These are phyloP conservation scores for Cercophora samala DNA, from an alignment of 495 filamentous ascomycete genomes.

Conservation along the genomic window DNA sequence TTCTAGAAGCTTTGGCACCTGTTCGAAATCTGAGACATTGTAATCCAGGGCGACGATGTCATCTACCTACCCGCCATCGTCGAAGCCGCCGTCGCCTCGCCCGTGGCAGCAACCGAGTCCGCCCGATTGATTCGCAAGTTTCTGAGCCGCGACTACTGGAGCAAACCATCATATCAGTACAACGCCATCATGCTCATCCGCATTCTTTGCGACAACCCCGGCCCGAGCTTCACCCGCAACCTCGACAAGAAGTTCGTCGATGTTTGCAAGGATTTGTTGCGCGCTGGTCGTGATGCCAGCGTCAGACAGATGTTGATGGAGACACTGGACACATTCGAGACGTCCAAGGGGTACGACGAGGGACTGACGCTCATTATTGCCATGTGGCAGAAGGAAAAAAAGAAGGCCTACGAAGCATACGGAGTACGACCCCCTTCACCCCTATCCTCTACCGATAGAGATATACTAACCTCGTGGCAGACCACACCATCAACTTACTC, in stretches of 20 bases:
- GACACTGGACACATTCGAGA: conserved; percentile 73
- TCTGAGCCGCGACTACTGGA: conserved; percentile 62
- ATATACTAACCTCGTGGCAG: background rate
- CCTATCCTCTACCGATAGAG: background rate
- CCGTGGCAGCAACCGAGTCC: conserved; percentile 73
- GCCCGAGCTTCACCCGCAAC: conserved; percentile 80
- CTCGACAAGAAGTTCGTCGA: conserved; percentile 76
- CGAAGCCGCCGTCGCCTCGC: conserved; percentile 89
- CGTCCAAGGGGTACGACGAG: conserved; percentile 65
- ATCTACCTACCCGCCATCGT: conserved; percentile 93
- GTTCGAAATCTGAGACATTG: conserved; percentile 1
- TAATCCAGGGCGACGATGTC: conserved; percentile 72
- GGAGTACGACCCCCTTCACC: conserved; percentile 32
- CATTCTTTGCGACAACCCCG: conserved; percentile 90
- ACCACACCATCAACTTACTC: background rate
- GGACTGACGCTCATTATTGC: conserved; percentile 61
- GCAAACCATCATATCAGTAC: conserved; percentile 71
- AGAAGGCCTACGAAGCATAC: conserved; percentile 47
- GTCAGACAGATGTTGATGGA: conserved; percentile 84
- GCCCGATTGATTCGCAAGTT: conserved; percentile 77
- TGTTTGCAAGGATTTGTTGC: conserved; percentile 71
- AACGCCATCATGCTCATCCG: conserved; percentile 95
- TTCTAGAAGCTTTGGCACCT: conserved; percentile 6
- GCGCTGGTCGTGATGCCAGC: conserved; percentile 64
- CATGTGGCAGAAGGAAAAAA: conserved; percentile 91